These are phyloP conservation scores for Pilobolus umbonatus DNA, from an alignment of 192 early-diverging fungal genomes.

Conservation along the genomic window DNA sequence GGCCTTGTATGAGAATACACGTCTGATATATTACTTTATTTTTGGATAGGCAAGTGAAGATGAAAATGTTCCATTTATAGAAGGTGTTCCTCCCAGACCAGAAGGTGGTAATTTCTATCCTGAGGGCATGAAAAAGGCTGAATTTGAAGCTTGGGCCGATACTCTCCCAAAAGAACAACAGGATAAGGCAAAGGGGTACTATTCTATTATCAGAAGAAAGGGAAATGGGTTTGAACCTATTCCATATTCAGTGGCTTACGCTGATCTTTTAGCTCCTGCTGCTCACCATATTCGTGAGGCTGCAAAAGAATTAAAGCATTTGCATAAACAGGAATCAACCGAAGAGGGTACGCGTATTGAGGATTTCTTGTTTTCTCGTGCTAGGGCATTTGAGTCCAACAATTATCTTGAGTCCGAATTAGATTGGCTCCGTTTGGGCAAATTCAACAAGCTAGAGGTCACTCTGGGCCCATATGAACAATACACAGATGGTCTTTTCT, in stretches of 20 bases:
- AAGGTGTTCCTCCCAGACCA: conserved; percentile 40
- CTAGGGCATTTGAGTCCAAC: conserved; percentile 54
- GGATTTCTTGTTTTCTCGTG: conserved; percentile 54
- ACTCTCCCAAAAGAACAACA: conserved; percentile 41
- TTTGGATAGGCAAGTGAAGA: conserved; percentile 35
- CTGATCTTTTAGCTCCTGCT: conserved; percentile 48
- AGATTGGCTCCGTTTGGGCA: conserved; percentile 63
- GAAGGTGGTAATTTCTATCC: conserved; percentile 66
- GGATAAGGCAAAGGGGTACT: conserved; percentile 59
- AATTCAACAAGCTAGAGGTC: conserved; percentile 57
- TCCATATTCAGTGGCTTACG: conserved; percentile 56
- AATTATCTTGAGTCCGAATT: conserved; percentile 63
- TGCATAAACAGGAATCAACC: conserved; percentile 16
- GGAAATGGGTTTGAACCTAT: conserved; percentile 23
- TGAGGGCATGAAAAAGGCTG: conserved; percentile 59
- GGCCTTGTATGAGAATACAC: not conserved
- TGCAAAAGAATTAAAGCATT: conserved; percentile 50
- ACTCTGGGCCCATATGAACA: conserved; percentile 71
- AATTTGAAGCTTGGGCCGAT: conserved; percentile 54
- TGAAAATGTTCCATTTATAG: conserved; percentile 51
- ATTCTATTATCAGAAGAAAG: conserved; percentile 49
- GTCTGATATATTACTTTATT: conserved; percentile 17
- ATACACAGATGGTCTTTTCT: conserved; percentile 64
- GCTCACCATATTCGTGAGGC: conserved; percentile 51
- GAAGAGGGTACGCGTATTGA: conserved; percentile 29